Evolutionary conservation across 257 asterid species (phyloP).

Genomic region (Rhazya stricta): DNA sequence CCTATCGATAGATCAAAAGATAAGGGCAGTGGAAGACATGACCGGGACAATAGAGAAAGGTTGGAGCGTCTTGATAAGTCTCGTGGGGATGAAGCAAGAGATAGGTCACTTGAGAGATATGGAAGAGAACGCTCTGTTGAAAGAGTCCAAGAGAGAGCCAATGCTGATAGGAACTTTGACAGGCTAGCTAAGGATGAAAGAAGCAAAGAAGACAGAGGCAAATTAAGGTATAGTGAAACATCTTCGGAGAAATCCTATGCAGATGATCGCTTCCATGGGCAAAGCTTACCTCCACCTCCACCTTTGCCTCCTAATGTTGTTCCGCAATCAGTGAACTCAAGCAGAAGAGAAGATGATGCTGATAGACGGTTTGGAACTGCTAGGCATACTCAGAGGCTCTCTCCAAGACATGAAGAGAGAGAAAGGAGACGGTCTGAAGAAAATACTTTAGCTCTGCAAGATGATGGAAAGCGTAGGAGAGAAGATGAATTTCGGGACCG

Average conservation of each 20-base stretch:
- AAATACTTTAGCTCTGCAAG: conserved; percentile 56
- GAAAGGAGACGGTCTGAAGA: conserved; percentile 93
- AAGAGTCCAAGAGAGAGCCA: conserved; percentile 64
- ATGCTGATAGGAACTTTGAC: conserved; percentile 67
- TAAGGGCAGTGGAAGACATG: conserved; percentile 72
- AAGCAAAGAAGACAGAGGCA: conserved; percentile 74
- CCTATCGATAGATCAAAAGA: conserved; percentile 69
- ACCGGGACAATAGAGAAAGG: conserved; percentile 75
- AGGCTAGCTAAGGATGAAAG: conserved; percentile 74
- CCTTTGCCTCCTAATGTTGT: conserved; percentile 87
- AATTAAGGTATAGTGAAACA: conserved; percentile 51
- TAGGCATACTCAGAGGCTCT: conserved; percentile 79
- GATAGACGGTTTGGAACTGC: conserved; percentile 81
- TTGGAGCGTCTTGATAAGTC: conserved; percentile 74
- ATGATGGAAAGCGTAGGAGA: conserved; percentile 83
- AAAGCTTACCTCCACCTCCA: conserved; percentile 94
- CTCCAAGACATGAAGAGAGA: conserved; percentile 93
- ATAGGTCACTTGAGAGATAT: conserved; percentile 76
- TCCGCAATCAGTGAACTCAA: conserved; percentile 71
- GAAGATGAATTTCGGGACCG: conserved; percentile 92
- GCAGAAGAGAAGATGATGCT: conserved; percentile 82
- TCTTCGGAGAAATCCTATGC: conserved; percentile 56
- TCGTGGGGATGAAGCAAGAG: conserved; percentile 86
- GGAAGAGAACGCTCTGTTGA: conserved; percentile 94
- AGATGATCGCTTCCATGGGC: conserved; percentile 80